phyloP scores from a whole-genome alignment of 208 protist species.

The Strigomonas culicis region DNA sequence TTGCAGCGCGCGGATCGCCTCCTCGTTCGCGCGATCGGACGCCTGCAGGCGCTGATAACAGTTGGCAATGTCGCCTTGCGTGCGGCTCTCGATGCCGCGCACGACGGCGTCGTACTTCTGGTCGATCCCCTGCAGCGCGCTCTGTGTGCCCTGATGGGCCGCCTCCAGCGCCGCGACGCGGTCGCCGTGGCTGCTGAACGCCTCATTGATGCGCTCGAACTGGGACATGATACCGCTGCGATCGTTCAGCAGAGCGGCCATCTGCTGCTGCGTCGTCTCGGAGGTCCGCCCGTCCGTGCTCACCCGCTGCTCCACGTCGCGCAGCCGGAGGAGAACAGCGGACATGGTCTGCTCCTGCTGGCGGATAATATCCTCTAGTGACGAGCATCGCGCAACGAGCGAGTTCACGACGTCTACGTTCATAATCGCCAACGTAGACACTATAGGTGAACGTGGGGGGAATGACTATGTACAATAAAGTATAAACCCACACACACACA shows the following conservation, averaged over 20 bases:
- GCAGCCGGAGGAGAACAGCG: constrained; percentile 60
- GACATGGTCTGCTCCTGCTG: constrained; percentile 64
- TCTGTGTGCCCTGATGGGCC: constrained; percentile 40
- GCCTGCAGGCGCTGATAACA: constrained; percentile 51
- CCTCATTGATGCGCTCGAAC: constrained; percentile 13
- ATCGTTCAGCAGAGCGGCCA: constrained; percentile 30
- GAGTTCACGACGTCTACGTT: constrained; percentile 32
- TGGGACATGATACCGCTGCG: constrained; percentile 20
- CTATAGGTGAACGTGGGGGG: not conserved
- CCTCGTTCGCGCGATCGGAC: constrained; percentile 36
- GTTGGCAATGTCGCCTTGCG: constrained; percentile 48
- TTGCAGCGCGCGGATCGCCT: constrained; percentile 51
- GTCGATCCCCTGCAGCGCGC: constrained; percentile 40
- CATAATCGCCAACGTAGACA: not conserved
- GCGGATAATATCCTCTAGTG: constrained; percentile 78
- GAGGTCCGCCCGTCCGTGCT: constrained; percentile 38
- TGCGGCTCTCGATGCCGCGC: constrained; percentile 50
- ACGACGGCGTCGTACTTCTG: constrained; percentile 41
- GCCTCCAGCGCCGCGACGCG: constrained; percentile 53
- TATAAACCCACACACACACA: constrained; percentile 6
- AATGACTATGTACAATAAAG: not conserved
- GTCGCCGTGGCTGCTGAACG: constrained; percentile 41
- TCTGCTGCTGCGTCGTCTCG: constrained; percentile 44
- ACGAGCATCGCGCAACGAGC: constrained; percentile 57
- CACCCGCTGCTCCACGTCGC: constrained; percentile 73